A percentile compares a stretch with the other conserved stretches of the same genome.
Evolutionary conservation across 768 basidiomycete genomes (phyloP).

Genomic region (Tubosaeta brunneosetosa): DNA sequence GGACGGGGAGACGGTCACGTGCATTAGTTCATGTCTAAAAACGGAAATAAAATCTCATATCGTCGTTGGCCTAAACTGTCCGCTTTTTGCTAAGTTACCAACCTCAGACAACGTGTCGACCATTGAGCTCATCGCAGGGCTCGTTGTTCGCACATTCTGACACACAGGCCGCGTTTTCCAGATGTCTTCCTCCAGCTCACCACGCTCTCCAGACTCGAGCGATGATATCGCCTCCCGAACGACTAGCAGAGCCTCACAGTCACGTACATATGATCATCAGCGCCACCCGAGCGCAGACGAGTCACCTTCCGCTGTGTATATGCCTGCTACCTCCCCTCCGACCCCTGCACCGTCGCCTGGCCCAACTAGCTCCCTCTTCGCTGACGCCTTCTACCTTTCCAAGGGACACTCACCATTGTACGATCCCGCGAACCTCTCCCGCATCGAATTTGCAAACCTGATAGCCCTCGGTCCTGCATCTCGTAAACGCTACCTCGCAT

Average conservation of each 20-base stretch:
- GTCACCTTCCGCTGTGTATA: slow-evolving; percentile 37
- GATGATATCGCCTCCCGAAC: slow-evolving; percentile 10
- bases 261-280: slow-evolving; percentile 13
- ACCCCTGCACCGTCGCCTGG: slow-evolving; percentile 59
- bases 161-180: background rate
- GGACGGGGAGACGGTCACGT: slow-evolving; percentile 12
- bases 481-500: slow-evolving; percentile 49
- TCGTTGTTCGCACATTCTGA: background rate
- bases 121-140: background rate
- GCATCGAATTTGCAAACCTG: slow-evolving; percentile 31
- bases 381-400: slow-evolving; percentile 19
- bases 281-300: slow-evolving; percentile 13
- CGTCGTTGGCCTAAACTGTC: background rate
- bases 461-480: slow-evolving; percentile 34
- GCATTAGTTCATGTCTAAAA: background rate
- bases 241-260: slow-evolving; percentile 7
- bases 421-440: slow-evolving; percentile 25
- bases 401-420: slow-evolving; percentile 9
- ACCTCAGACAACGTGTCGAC: slow-evolving; percentile 1
- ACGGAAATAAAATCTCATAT: slow-evolving; percentile 11
- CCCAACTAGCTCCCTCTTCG: slow-evolving; percentile 48
- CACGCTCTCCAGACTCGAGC: slow-evolving; percentile 2
- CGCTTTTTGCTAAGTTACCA: background rate
- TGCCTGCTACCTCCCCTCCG: slow-evolving; percentile 54
- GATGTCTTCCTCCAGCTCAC: slow-evolving; percentile 12